Conservation (phyloP, 1,284 basidiomycete species). For the Cystobasidium pallidum region DNA sequence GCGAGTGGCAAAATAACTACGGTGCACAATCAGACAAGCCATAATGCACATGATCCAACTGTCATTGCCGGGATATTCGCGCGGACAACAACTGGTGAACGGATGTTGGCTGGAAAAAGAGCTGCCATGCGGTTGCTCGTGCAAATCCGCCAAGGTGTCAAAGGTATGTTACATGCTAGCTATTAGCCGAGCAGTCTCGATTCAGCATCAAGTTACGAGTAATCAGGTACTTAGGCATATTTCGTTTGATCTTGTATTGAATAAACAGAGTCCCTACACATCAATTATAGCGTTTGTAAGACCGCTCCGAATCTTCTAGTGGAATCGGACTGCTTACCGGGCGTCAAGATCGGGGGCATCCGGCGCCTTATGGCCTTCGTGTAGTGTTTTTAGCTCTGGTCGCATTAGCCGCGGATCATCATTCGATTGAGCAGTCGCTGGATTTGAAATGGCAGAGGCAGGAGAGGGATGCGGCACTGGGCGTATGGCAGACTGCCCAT, state of each 20-base stretch:
- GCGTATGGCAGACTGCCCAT: background rate
- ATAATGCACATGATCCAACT: too few relatives aligned
- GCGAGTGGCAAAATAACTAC: too few relatives aligned
- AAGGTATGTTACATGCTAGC: background rate
- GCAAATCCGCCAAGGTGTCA: background rate
- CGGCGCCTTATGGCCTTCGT: background rate
- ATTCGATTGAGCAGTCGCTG: slow-evolving; percentile 2
- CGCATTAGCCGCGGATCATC: slow-evolving; percentile 10
- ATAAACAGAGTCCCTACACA: slow-evolving; percentile 26
- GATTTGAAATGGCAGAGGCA: slow-evolving; percentile 21
- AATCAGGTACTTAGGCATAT: slow-evolving; percentile 10
- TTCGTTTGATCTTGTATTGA: slow-evolving; percentile 21
- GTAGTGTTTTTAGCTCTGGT: slow-evolving; percentile 1
- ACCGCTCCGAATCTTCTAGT: too few relatives aligned
- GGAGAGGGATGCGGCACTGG: background rate
- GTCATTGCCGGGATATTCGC: too few relatives aligned
- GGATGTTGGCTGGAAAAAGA: too few relatives aligned
- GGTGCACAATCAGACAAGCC: too few relatives aligned
- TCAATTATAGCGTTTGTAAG: too few relatives aligned
- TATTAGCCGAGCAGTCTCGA: too few relatives aligned
- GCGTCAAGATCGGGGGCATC: background rate
- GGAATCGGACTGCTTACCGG: background rate
- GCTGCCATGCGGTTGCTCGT: too few relatives aligned
- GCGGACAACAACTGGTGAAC: too few relatives aligned
- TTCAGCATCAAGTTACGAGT: background rate